phyloP scores from a whole-genome alignment of 2,329 filamentous ascomycete genomes.

The Lasiodiplodia sp. region DNA sequence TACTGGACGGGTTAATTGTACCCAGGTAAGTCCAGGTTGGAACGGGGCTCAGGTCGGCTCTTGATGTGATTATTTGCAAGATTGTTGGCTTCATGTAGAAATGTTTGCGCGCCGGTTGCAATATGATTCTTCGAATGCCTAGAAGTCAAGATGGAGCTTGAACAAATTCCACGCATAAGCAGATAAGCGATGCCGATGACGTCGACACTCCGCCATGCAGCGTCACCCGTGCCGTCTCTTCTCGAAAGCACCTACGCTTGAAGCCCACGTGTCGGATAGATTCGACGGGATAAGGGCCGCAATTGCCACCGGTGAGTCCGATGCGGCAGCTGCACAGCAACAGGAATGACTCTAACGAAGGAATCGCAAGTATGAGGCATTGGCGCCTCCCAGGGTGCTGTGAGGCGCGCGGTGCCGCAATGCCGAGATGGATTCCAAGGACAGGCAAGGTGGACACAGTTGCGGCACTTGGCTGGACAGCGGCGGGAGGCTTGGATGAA shows the following conservation, averaged over 20 bases:
- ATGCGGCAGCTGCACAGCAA: conserved; percentile 3
- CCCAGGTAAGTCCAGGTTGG: not conserved
- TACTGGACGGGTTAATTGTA: not conserved
- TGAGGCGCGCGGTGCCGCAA: not conserved
- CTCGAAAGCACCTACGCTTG: not conserved
- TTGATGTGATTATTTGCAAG: not conserved
- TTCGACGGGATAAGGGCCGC: not conserved
- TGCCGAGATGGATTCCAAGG: not conserved
- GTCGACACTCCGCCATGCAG: not conserved
- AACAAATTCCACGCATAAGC: not conserved
- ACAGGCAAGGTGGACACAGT: too few species aligned
- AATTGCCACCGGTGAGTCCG: conserved; percentile 12
- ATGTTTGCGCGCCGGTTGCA: not conserved
- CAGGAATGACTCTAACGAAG: not conserved
- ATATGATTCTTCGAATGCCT: not conserved
- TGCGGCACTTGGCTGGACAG: not conserved
- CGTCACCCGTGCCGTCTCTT: not conserved
- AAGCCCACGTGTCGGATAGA: not conserved
- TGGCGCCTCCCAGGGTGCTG: not conserved
- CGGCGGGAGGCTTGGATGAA: not conserved
- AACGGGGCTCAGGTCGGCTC: not conserved
- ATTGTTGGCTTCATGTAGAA: not conserved
- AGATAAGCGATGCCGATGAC: conserved; percentile 15
- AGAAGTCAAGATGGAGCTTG: too few species aligned
- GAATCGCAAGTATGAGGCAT: not conserved